Evolutionary conservation across 2,329 filamentous ascomycete species (phyloP), one percentile per base, ranked within the genome.

Genomic region (Simplicillium aogashimaense): DNA sequence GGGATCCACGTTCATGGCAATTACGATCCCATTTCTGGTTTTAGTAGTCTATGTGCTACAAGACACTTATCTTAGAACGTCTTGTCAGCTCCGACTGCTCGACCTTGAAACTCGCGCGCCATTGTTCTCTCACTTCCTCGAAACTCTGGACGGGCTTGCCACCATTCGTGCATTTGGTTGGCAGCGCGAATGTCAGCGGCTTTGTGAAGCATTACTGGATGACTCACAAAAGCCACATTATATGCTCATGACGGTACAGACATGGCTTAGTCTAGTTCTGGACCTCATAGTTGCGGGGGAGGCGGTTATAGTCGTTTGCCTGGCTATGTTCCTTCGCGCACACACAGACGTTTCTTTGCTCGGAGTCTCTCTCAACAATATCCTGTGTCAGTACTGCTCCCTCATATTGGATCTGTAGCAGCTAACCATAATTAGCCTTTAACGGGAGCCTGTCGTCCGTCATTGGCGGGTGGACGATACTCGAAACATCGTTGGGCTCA

Each of bases 121-220:
- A 2, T 43, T 61, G 1, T 60, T 59, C 36, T 53, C 53, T 0
- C 49, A 50, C 16, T 57, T 63, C 15, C 52, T 60, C 15, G 70
- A 73, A 41, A 63, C 63, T 5, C 45, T 69, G 1, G 55, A 58
- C 13, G 68, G 69, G 1, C 44, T 72, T 1, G 46, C 58, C 1
- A 72, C 67, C 0, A 66, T 74, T 33, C 64, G 72, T 15, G 69
- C 72, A 3, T 74, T 74, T 42, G 64, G 65, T 5, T 77, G 73
- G 73, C 57, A 66, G 32, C 49, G 53, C 1, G 20, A 25, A 25
- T 25, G 20, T 9, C 20, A 25, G 20, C 20, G 20, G 9, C 9
- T 25, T 5, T 25, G 20, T 25, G 20, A 9, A 9, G 50, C 56
- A 5, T 60, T 66, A 40, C 55, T 63, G 28, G 66, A 76, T 42